A percentile compares a stretch with the other conserved stretches of the same genome.
phyloP scores from a whole-genome alignment of 805 yeast genomes.

The Pichia exigua region DNA sequence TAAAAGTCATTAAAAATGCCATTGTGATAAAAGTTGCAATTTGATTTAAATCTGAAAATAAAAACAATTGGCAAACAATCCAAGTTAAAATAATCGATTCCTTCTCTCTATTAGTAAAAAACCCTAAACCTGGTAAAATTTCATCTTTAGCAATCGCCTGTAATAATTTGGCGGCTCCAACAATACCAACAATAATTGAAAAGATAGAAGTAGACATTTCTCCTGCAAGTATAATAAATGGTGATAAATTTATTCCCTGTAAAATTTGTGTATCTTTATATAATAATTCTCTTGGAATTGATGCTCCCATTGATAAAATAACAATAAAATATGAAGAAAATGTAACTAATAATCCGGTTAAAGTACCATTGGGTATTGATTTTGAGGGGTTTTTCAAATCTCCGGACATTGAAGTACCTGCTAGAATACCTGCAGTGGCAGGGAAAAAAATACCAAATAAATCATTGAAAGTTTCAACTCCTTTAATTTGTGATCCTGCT shows the following conservation, averaged over 20 bases:
- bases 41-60: constrained; percentile 85
- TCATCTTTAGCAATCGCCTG: constrained; percentile 88
- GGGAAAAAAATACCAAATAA: constrained; percentile 95
- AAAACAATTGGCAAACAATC: constrained; percentile 72
- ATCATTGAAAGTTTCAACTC: constrained; percentile 70
- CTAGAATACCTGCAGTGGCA: constrained; percentile 96
- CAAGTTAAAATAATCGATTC: constrained; percentile 69
- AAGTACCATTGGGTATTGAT: constrained; percentile 90
- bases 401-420: constrained; percentile 99
- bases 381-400: constrained; percentile 79
- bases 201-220: constrained; percentile 87
- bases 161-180: constrained; percentile 87
- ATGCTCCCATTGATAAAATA: constrained; percentile 67
- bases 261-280: constrained; percentile 76
- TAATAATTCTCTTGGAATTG: constrained; percentile 74
- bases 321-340: constrained; percentile 73
- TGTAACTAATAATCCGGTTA: constrained; percentile 73
- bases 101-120: constrained; percentile 48
- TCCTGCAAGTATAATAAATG: constrained; percentile 69
- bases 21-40: constrained; percentile 93
- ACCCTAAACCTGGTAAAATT: constrained; percentile 69
- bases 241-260: constrained; percentile 69
- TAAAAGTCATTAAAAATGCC: constrained; percentile 95
- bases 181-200: constrained; percentile 90
- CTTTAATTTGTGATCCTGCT: constrained; percentile 67